phyloP scores from a whole-genome alignment of 768 basidiomycete genomes.

The Termitomyces sp. region DNA sequence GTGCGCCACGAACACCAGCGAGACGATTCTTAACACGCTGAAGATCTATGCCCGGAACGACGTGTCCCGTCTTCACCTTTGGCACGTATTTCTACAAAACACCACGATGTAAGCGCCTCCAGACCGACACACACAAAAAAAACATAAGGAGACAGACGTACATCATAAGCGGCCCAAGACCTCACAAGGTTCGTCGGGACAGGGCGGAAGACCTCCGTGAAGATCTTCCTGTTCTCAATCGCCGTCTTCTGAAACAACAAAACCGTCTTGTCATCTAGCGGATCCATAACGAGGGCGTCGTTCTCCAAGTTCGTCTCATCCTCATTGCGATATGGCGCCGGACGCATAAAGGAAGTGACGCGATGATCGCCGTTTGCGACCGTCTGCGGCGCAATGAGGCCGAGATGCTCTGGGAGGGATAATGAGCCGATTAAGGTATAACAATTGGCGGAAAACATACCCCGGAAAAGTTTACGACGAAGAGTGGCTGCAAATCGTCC shows the following conservation, averaged over 20 bases:
- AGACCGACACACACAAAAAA: too few relatives aligned
- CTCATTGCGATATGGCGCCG: constrained; percentile 66
- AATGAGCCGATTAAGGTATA: neutral
- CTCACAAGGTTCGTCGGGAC: constrained; percentile 81
- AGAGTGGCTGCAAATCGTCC: constrained; percentile 80
- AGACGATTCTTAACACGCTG: constrained; percentile 74
- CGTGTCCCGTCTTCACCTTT: constrained; percentile 76
- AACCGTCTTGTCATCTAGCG: constrained; percentile 57
- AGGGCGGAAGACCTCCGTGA: constrained; percentile 82
- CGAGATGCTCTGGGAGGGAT: constrained; percentile 65
- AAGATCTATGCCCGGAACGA: constrained; percentile 63
- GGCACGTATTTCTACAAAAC: constrained; percentile 66
- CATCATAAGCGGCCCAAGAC: constrained; percentile 75
- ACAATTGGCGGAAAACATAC: constrained; percentile 33
- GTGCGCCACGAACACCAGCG: constrained; percentile 56
- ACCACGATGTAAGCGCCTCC: too few relatives aligned
- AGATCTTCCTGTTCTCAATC: constrained; percentile 75
- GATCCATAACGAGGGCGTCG: constrained; percentile 73
- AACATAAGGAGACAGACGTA: constrained; percentile 35
- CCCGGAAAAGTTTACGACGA: constrained; percentile 78
- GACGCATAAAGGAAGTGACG: constrained; percentile 66
- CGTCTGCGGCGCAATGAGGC: constrained; percentile 74
- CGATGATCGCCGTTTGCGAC: constrained; percentile 27
- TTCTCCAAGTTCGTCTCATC: constrained; percentile 57
- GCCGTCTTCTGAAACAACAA: constrained; percentile 68